These are phyloP conservation scores for Didymella lethalis DNA, from an alignment of 2,329 filamentous ascomycete genomes.

Conservation along the genomic window DNA sequence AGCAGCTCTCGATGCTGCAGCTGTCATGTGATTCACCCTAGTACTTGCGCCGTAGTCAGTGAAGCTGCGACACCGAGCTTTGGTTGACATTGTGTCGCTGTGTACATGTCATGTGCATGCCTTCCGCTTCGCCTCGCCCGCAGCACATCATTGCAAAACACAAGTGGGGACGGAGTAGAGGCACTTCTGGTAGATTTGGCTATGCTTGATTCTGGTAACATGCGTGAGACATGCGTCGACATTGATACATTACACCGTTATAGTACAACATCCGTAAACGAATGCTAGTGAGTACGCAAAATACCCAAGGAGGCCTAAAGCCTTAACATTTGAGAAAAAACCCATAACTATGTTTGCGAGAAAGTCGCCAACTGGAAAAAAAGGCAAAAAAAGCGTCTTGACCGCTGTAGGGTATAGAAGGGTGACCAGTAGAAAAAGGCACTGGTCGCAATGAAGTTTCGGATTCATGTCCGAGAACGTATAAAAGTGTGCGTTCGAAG, in stretches of 20 bases:
- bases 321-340: conserved; percentile 9
- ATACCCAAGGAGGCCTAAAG: conserved; percentile 26
- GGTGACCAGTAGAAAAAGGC: conserved; percentile 15
- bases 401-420: conserved; percentile 32
- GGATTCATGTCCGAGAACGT: conserved; percentile 20
- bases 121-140: conserved; percentile 1
- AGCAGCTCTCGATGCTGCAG: background rate
- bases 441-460: conserved; percentile 21
- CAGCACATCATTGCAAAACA: background rate
- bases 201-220: conserved; percentile 4
- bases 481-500: conserved; percentile 27
- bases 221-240: conserved; percentile 11
- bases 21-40: background rate
- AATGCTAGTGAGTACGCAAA: conserved; percentile 23
- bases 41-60: background rate
- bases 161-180: conserved; percentile 19
- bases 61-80: background rate
- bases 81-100: background rate
- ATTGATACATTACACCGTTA: conserved; percentile 42
- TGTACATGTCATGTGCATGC: conserved; percentile 6
- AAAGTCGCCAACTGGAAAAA: conserved; percentile 2
- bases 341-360: conserved; percentile 10
- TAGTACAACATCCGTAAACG: conserved; percentile 30
- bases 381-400: conserved; percentile 18
- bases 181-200: conserved; percentile 2